A percentile compares a stretch with the other conserved stretches of the same genome.
phyloP scores from a whole-genome alignment of 768 basidiomycete species.

The Candolleomyces aberdarensis region DNA sequence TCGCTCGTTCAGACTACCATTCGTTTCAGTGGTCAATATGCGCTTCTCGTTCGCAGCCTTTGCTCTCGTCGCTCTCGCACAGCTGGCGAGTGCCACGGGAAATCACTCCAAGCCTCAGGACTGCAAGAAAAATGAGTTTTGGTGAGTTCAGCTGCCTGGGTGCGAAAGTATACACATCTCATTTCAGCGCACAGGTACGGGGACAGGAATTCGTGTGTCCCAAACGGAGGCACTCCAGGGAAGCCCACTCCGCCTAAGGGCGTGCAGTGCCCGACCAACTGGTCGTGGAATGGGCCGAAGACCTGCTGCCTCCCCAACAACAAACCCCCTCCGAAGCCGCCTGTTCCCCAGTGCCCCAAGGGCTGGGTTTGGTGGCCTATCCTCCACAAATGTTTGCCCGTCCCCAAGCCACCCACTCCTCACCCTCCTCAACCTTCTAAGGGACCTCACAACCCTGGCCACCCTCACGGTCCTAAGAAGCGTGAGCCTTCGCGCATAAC shows the following conservation, averaged over 20 bases:
- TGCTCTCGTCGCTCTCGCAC: slow-evolving; percentile 5
- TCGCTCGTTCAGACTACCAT: neutral
- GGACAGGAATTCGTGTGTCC: slow-evolving; percentile 39
- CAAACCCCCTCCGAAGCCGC: slow-evolving; percentile 34
- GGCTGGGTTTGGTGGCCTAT: slow-evolving; percentile 45
- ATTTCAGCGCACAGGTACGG: slow-evolving; percentile 25
- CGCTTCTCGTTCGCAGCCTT: slow-evolving; percentile 3
- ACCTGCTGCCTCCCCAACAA: slow-evolving; percentile 52
- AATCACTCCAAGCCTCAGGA: slow-evolving; percentile 6
- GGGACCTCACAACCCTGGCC: neutral
- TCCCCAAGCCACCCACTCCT: slow-evolving; percentile 28
- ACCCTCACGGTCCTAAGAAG: slow-evolving; percentile 22
- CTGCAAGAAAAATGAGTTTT: slow-evolving; percentile 28
- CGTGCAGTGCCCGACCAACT: slow-evolving; percentile 39
- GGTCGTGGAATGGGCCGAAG: slow-evolving; percentile 47
- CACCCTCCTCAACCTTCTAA: slow-evolving; percentile 30
- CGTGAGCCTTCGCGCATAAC: slow-evolving; percentile 26
- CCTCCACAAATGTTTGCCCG: slow-evolving; percentile 39
- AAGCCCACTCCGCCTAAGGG: slow-evolving; percentile 48
- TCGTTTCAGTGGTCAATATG: slow-evolving; percentile 3
- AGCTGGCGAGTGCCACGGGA: slow-evolving; percentile 2
- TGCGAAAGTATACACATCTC: neutral
- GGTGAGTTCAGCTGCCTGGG: slow-evolving; percentile 16
- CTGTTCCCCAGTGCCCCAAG: slow-evolving; percentile 48
- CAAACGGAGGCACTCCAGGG: slow-evolving; percentile 33